These are phyloP conservation scores for Lophiotrema nucula DNA, from an alignment of 495 filamentous ascomycete species.

Conservation along the genomic window DNA sequence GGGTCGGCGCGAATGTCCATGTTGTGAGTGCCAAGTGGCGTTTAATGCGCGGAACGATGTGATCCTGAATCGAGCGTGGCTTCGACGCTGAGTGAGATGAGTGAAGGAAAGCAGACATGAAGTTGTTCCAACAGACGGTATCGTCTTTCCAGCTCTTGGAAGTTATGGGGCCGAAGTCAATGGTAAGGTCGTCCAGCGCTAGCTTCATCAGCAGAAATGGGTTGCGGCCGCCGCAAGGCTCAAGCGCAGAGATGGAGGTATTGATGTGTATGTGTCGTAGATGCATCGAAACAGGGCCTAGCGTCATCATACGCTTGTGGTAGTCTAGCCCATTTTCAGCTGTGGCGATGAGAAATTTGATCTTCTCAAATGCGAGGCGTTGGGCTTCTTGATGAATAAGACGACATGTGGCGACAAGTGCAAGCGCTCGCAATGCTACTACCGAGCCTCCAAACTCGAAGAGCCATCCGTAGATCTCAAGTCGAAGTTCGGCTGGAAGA, in stretches of 20 bases:
- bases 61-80: neutral
- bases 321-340: neutral
- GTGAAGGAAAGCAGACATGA: slow-evolving; percentile 5
- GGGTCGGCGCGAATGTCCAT: neutral
- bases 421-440: neutral
- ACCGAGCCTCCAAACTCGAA: too few species aligned
- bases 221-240: neutral
- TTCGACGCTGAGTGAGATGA: neutral
- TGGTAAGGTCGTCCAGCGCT: neutral
- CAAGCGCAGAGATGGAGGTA: neutral
- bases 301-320: neutral
- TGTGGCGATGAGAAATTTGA: too few species aligned
- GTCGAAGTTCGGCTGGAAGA: slow-evolving; percentile 2
- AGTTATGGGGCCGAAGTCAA: neutral
- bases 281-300: neutral
- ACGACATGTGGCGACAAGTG: slow-evolving; percentile 5
- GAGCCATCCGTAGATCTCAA: neutral
- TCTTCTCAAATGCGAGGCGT: neutral
- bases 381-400: neutral
- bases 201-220: neutral
- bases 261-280: neutral
- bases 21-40: neutral
- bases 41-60: neutral
- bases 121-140: neutral
- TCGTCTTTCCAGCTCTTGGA: neutral